Evolutionary conservation across 1,284 basidiomycete genomes (phyloP).

Genomic region (Malassezia yamatoensis): DNA sequence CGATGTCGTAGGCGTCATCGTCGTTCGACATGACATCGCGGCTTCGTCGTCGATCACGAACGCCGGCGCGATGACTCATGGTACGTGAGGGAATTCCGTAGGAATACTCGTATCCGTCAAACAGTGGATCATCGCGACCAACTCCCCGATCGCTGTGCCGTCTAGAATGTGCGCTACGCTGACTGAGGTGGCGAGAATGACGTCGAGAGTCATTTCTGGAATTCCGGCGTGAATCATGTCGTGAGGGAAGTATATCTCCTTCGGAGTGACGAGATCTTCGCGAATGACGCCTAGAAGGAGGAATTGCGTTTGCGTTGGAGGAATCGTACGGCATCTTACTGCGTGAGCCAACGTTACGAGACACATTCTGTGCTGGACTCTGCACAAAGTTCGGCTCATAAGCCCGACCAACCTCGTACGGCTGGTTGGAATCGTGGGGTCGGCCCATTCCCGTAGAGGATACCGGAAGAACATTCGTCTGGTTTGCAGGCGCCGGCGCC

Average conservation of each 20-base stretch:
- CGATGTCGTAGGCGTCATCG: neutral
- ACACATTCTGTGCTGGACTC: too few relatives aligned
- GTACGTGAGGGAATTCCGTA: conserved; percentile 5
- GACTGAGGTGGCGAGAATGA: neutral
- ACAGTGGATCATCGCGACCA: neutral
- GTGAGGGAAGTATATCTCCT: neutral
- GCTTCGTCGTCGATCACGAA: conserved; percentile 10
- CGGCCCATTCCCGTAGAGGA: conserved; percentile 1
- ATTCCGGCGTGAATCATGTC: neutral
- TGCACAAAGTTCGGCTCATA: too few relatives aligned
- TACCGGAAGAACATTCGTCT: neutral
- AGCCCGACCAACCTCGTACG: neutral
- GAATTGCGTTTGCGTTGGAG: too few relatives aligned
- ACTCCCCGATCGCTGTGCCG: neutral
- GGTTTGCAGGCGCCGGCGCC: neutral
- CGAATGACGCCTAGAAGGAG: neutral
- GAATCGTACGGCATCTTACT: too few relatives aligned
- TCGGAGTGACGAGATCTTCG: neutral
- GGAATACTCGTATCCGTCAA: conserved; percentile 10
- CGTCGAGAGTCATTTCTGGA: neutral
- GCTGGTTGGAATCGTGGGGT: neutral
- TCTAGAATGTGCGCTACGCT: neutral
- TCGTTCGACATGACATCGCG: neutral
- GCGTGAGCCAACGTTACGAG: too few relatives aligned
- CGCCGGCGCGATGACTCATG: neutral